These are phyloP conservation scores for Nemania sp. DNA, from an alignment of 2,329 filamentous ascomycete genomes.

Conservation along the genomic window DNA sequence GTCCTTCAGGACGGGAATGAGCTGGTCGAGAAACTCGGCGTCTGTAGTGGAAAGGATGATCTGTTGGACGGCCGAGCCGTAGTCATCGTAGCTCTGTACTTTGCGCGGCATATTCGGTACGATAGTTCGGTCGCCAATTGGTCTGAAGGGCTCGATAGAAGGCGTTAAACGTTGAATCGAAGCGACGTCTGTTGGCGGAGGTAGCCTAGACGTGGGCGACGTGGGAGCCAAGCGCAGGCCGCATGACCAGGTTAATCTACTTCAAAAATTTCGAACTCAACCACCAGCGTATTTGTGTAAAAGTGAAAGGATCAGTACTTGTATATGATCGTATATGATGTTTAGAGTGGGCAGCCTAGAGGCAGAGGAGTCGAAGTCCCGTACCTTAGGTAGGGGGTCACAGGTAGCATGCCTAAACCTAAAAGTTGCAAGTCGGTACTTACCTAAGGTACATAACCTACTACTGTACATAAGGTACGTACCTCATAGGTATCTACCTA, in stretches of 20 bases:
- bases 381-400: too few relatives aligned
- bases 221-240: constrained; percentile 11
- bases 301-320: too few relatives aligned
- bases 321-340: background rate
- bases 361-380: background rate
- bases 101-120: constrained; percentile 47
- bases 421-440: background rate
- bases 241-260: constrained; percentile 12
- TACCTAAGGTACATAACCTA: background rate
- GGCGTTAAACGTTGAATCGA: background rate
- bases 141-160: background rate
- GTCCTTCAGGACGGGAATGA: constrained; percentile 95
- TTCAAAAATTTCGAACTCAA: background rate
- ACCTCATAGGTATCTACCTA: too few relatives aligned
- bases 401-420: too few relatives aligned
- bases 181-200: constrained; percentile 1
- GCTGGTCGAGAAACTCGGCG: constrained; percentile 92
- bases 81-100: constrained; percentile 52
- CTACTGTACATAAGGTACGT: background rate
- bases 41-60: constrained; percentile 94
- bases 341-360: background rate
- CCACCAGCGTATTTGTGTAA: background rate
- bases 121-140: background rate
- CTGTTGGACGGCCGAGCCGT: constrained; percentile 63
- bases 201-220: background rate